Evolutionary conservation across 306 rosid genomes (phyloP), one percentile per base, ranked within the genome.

Genomic region (Glycyrrhiza uralensis): DNA sequence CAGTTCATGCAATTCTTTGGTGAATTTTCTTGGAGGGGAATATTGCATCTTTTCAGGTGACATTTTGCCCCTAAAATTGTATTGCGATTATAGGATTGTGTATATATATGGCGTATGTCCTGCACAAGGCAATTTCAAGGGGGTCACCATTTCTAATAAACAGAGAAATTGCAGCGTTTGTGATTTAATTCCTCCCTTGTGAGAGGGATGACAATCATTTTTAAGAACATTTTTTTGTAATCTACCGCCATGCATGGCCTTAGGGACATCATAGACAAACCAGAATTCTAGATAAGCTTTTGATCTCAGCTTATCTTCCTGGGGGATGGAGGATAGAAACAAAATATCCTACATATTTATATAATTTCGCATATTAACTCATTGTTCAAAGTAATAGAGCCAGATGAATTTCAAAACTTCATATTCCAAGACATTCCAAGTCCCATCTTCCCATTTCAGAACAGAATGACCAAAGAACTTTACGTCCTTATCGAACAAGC

Each of bases 361-460:
- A 56, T 17, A 14, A 24, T 59, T 46, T 32, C 41, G 61, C 49
- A 61, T 49, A 72, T 17, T 28, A 71, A 58, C 77, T 49, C 42
- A 30, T 7, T 47, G 19, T 50, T 50, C 55, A 15, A 10, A 62
- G 38, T 24, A 50, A 26, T 12, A 33, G 24, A 24, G 61, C 13
- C 55, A 66, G 24, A 30, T 11, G 61, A 62, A 50, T 17, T 14
- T 38, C 36, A 9, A 75, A 39, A 66, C 52, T 75, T 39, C 9
- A 67, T 11, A 76, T 36, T 66, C 28, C 41, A 65, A n/a, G 45
- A 55, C 14, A 56, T 28, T 56, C n/a, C 12, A 10, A n/a, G 33
- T 47, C 55, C 32, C 28, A 58, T 76, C 36, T 58, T 57, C 45
- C 12, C 62, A 57, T 76, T 44, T 55, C 52, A 42, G 29, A 56